phyloP scores from a whole-genome alignment of 768 basidiomycete species.

The Calvatia gigantea region DNA sequence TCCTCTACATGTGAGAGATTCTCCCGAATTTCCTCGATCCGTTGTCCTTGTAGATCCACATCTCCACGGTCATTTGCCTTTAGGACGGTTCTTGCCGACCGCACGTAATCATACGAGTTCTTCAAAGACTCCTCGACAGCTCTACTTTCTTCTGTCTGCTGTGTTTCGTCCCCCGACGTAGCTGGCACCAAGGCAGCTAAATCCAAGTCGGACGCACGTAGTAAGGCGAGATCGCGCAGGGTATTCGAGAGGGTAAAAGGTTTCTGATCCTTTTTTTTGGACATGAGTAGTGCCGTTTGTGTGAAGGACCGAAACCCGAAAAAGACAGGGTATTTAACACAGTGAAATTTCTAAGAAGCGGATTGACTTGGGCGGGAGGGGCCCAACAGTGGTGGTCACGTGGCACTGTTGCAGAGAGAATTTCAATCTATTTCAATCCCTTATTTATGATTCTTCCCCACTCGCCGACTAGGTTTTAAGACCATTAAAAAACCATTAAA shows the following conservation, averaged over 20 bases:
- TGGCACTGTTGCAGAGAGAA: no score
- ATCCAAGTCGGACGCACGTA: constrained; percentile 54
- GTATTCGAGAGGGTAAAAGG: constrained; percentile 57
- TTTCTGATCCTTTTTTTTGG: constrained; percentile 35
- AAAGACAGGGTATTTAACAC: not conserved
- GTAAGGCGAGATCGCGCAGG: constrained; percentile 68
- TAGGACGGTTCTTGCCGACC: constrained; percentile 55
- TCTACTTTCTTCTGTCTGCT: not conserved
- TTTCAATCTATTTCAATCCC: no score
- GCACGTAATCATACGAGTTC: constrained; percentile 57
- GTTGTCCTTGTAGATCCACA: constrained; percentile 47
- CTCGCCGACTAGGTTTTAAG: no score
- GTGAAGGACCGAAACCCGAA: not conserved
- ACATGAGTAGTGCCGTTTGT: constrained; percentile 10
- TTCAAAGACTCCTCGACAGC: constrained; percentile 37
- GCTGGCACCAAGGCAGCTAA: constrained; percentile 23
- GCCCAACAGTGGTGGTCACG: no score
- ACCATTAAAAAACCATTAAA: no score
- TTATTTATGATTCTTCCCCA: no score
- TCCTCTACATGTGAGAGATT: constrained; percentile 52
- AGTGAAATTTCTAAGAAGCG: not conserved
- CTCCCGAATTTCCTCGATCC: constrained; percentile 53
- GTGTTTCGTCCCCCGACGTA: not conserved
- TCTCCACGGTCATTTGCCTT: constrained; percentile 49
- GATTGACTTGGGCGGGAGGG: no score